These are phyloP conservation scores for Podospora comata DNA, from an alignment of 495 filamentous ascomycete species.

Conservation along the genomic window DNA sequence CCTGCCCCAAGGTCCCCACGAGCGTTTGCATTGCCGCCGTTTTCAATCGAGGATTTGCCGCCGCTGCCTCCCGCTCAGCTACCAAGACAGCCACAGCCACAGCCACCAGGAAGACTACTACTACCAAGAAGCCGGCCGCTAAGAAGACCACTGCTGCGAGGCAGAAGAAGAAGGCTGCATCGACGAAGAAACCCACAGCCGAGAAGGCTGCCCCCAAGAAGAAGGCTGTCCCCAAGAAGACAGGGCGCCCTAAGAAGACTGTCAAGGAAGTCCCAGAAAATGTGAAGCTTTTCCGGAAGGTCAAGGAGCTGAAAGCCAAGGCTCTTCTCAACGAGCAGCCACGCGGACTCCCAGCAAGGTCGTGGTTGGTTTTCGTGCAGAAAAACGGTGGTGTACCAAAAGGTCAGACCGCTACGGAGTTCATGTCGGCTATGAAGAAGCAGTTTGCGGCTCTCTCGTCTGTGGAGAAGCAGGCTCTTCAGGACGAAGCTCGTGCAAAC, in stretches of 20 bases:
- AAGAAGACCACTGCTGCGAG: constrained; percentile 6
- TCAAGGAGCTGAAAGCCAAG: constrained; percentile 21
- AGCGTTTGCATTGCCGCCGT: constrained; percentile 17
- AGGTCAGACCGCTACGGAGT: neutral
- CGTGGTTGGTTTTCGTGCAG: constrained; percentile 28
- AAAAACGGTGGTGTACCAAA: neutral
- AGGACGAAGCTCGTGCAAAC: constrained; percentile 51
- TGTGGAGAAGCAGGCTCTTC: constrained; percentile 31
- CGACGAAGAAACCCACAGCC: constrained; percentile 24
- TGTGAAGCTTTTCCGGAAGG: constrained; percentile 18
- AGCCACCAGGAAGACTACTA: constrained; percentile 21
- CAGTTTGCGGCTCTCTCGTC: constrained; percentile 31
- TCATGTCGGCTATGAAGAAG: neutral
- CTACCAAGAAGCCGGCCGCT: constrained; percentile 19
- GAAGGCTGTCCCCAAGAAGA: constrained; percentile 22
- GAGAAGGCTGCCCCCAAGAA: constrained; percentile 24
- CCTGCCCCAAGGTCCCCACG: constrained; percentile 10
- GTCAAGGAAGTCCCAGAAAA: constrained; percentile 21
- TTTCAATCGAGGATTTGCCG: constrained; percentile 30
- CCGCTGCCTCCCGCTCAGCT: constrained; percentile 15
- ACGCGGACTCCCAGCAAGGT: neutral
- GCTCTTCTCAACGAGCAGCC: constrained; percentile 34
- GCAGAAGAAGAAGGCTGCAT: constrained; percentile 19
- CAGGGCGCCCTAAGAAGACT: constrained; percentile 21
- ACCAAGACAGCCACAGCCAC: constrained; percentile 20